A percentile compares a stretch with the other conserved stretches of the same genome.
These are phyloP conservation scores for Chrysochromulina tobinii DNA, from an alignment of 78 protist genomes.

Conservation along the genomic window DNA sequence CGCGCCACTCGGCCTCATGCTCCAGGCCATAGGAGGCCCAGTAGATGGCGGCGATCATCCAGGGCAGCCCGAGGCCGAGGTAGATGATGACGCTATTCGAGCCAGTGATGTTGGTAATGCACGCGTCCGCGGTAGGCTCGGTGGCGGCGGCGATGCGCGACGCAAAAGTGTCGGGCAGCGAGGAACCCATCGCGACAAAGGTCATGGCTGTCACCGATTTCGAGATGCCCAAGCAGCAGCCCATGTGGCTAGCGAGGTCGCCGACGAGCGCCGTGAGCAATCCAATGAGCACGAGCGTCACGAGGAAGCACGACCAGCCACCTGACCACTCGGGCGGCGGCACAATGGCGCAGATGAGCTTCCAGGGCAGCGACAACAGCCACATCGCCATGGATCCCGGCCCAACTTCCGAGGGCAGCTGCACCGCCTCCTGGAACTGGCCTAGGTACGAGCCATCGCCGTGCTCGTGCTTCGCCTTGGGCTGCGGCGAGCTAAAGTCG, in stretches of 20 bases:
- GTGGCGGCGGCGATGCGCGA: not conserved
- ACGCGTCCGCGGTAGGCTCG: conserved; percentile 25
- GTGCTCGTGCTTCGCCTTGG: too few relatives aligned
- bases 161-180: conserved; percentile 40
- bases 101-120: conserved; percentile 23
- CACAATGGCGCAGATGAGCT: not conserved
- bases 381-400: not conserved
- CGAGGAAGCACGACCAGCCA: not conserved
- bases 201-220: conserved; percentile 33
- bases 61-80: conserved; percentile 36
- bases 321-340: not conserved
- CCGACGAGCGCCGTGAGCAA: conserved; percentile 21
- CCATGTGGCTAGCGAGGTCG: not conserved
- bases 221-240: conserved; percentile 26
- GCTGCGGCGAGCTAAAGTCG: too few relatives aligned
- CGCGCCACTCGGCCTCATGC: not conserved
- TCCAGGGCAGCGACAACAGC: not conserved
- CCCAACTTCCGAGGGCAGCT: not conserved
- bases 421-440: not conserved
- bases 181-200: conserved; percentile 29
- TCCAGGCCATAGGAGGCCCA: too few relatives aligned
- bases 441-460: not conserved
- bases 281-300: conserved; percentile 3
- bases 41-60: conserved; percentile 17
- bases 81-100: conserved; percentile 11